Evolutionary conservation across 73 alveolate species (phyloP).

Genomic region (Paramecium primaurelia): DNA sequence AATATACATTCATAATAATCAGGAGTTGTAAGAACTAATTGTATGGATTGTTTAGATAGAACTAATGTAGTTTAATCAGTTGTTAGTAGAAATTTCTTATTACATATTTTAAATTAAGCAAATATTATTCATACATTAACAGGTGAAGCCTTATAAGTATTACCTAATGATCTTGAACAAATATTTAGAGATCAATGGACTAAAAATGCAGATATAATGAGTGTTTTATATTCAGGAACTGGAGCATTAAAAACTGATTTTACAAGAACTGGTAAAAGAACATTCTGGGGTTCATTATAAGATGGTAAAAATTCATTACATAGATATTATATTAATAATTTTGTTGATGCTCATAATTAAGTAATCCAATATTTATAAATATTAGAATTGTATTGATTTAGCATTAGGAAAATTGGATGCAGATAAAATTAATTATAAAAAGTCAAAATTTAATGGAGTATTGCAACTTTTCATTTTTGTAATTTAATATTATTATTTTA

Average conservation of each 20-base stretch:
- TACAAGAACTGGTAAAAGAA: constrained; percentile 97
- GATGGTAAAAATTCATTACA: constrained; percentile 87
- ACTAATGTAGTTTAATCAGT: constrained; percentile 95
- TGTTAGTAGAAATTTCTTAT: constrained; percentile 77
- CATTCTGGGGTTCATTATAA: constrained; percentile 79
- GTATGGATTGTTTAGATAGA: constrained; percentile 98
- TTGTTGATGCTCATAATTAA: constrained; percentile 87
- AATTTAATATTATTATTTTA: background rate
- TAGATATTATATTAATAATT: constrained; percentile 93
- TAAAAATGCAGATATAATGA: constrained; percentile 87
- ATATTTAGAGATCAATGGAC: constrained; percentile 95
- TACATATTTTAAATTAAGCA: constrained; percentile 70
- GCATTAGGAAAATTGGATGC: constrained; percentile 61
- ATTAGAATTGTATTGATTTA: constrained; percentile 53
- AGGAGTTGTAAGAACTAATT: constrained; percentile 94
- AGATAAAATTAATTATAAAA: background rate
- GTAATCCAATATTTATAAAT: constrained; percentile 5
- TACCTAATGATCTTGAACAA: constrained; percentile 83
- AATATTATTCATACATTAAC: constrained; percentile 69
- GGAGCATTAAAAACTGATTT: constrained; percentile 98
- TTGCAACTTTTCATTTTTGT: background rate
- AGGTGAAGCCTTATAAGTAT: constrained; percentile 87
- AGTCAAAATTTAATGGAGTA: background rate
- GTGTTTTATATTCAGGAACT: constrained; percentile 94
- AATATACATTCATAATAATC: constrained; percentile 57